A percentile compares a stretch with the other conserved stretches of the same genome.
phyloP scores from a whole-genome alignment of 2,329 filamentous ascomycete genomes.

The Ophiostoma tasmaniense region DNA sequence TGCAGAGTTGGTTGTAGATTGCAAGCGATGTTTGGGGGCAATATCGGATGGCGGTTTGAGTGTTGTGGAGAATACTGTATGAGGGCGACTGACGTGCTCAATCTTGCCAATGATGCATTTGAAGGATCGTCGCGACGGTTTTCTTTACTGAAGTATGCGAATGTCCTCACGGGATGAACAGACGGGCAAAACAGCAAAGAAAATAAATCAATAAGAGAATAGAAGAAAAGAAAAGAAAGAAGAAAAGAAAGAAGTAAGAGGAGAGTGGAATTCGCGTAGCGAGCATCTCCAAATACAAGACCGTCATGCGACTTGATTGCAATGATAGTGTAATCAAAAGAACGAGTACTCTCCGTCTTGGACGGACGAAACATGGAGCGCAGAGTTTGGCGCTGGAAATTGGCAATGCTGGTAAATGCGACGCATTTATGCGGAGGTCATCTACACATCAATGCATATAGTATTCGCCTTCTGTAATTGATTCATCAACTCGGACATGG shows the following conservation, averaged over 20 bases:
- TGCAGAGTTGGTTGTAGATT: neutral
- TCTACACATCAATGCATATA: neutral
- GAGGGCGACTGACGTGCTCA: neutral
- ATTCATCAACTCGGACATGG: neutral
- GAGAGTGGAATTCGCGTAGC: too few relatives aligned
- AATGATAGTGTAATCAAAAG: neutral
- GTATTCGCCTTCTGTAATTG: too few relatives aligned
- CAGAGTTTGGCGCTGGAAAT: neutral
- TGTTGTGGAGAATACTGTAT: too few relatives aligned
- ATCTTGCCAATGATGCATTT: constrained; percentile 1
- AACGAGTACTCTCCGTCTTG: neutral
- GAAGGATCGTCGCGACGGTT: neutral
- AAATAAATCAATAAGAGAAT: too few relatives aligned
- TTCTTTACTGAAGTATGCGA: neutral
- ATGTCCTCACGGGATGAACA: neutral
- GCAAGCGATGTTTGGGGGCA: neutral
- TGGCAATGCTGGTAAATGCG: neutral
- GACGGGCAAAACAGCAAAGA: neutral
- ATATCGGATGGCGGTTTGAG: neutral
- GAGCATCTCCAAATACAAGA: neutral
- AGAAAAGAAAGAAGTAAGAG: neutral
- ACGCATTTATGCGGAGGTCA: neutral
- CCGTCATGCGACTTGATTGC: neutral
- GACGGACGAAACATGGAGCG: neutral
- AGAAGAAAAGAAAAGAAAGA: neutral